phyloP scores from a whole-genome alignment of 805 yeast genomes.

The Candida suzukii region DNA sequence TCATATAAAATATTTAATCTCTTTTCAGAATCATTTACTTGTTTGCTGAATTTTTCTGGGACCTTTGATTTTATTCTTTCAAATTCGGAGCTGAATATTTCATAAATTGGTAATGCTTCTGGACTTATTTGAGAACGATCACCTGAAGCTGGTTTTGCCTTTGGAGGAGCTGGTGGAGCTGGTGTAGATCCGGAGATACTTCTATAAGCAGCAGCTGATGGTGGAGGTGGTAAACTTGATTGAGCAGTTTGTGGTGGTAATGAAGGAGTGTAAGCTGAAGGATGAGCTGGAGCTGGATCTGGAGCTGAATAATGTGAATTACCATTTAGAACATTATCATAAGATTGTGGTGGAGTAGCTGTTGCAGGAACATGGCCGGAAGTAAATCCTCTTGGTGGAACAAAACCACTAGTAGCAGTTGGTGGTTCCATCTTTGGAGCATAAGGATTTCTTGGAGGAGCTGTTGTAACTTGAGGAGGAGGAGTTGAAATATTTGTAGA shows the following conservation, averaged over 20 bases:
- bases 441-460: slow-evolving; percentile 20
- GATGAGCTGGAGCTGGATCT: slow-evolving; percentile 9
- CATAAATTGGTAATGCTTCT: slow-evolving; percentile 49
- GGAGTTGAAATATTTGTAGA: slow-evolving; percentile 15
- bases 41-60: slow-evolving; percentile 69
- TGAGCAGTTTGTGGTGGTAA: slow-evolving; percentile 17
- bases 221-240: slow-evolving; percentile 8
- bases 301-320: no score
- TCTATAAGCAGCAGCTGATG: slow-evolving; percentile 10
- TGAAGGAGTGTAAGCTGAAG: not conserved
- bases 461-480: slow-evolving; percentile 9
- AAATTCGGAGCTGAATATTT: slow-evolving; percentile 47
- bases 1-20: slow-evolving; percentile 71
- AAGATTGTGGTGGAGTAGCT: slow-evolving; percentile 6
- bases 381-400: slow-evolving; percentile 8
- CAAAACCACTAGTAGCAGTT: slow-evolving; percentile 3
- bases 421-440: slow-evolving; percentile 28
- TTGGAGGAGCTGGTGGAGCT: slow-evolving; percentile 8
- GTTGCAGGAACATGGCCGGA: slow-evolving; percentile 1
- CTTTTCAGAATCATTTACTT: slow-evolving; percentile 74
- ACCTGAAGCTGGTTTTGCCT: slow-evolving; percentile 28
- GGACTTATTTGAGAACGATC: slow-evolving; percentile 65
- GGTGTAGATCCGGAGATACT: slow-evolving; percentile 1
- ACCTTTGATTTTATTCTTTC: slow-evolving; percentile 61
- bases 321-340: no score